Base-by-base conservation (phyloP, 129 eudicot species). In the Centrapalus pauciflorus region DNA sequence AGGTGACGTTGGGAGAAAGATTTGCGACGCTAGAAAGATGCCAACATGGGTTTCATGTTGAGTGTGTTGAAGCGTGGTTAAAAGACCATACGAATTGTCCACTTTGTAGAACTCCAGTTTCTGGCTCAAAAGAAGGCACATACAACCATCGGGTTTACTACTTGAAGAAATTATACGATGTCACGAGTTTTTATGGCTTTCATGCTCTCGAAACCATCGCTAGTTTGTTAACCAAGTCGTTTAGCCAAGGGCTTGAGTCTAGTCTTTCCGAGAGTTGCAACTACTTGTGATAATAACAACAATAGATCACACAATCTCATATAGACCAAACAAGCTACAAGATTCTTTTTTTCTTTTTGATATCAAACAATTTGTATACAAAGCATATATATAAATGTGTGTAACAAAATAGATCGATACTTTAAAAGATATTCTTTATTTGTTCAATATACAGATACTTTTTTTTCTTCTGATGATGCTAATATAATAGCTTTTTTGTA, bases 1-100 rank as follows among this genome's bases (percentile, higher is more conserved):
- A 73, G 23, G 66, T 73, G 17, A 9, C 11, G 1, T 2, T 28
- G 0, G 78, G 78, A 12, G 72, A 73, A 29, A 55, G 25, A 29
- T 54, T 37, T 4, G 78, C 71, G 33, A 12, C 19, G 49, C 5
- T 73, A 13, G 58, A 73, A 12, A 73, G 66, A 20, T 73, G 78
- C 0, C 16, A 13, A 7, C 78, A 73, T 64, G 59, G 78, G 12
- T 73, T 63, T 54, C 78, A 64, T 73, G 78, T 72, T 2, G 77
- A 62, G 26, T 72, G 77, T 38, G 35, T 73, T 1, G 66, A 73
- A 64, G 58, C 49, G 54, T 73, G 78, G 78, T 10, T 73, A 8
- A 52, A 73, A 54, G 28, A 63, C 20, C 71, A 73, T 29, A 34
- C 77, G 51, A 72, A 63, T 48, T 72, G 77, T 65, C 77, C 78